These are phyloP conservation scores for Fraxinus anomala DNA, from an alignment of 257 asterid species.

Conservation along the genomic window DNA sequence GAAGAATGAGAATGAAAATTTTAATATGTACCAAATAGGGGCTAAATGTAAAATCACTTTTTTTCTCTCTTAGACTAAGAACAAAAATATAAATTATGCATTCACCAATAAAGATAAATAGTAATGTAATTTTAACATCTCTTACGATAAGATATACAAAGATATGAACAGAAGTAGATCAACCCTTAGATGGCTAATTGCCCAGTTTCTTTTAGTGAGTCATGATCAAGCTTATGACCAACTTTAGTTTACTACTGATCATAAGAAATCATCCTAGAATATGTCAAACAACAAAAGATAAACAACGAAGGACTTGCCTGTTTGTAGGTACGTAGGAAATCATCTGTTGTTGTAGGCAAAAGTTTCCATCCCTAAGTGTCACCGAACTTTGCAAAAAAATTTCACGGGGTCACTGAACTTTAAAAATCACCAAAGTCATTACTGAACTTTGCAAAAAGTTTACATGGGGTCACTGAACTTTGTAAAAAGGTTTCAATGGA, in stretches of 20 bases:
- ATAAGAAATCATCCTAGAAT: not conserved
- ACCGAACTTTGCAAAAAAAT: too few species aligned
- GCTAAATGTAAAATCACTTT: too few species aligned
- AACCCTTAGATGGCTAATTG: not conserved
- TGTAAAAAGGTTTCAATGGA: too few species aligned
- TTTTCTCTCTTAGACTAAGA: too few species aligned
- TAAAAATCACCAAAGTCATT: too few species aligned
- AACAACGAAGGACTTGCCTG: slow-evolving; percentile 55
- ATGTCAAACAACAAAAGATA: slow-evolving; percentile 1
- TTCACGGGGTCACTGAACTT: too few species aligned
- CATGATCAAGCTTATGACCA: not conserved
- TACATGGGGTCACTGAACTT: too few species aligned
- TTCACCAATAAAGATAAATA: slow-evolving; percentile 8
- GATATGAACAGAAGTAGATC: not conserved
- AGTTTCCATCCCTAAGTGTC: slow-evolving; percentile 29
- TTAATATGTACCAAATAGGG: too few species aligned
- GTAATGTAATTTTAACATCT: slow-evolving; percentile 2
- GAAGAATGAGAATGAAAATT: too few species aligned
- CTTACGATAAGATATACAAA: not conserved
- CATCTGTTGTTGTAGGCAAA: slow-evolving; percentile 27
- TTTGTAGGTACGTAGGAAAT: slow-evolving; percentile 82
- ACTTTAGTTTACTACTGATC: not conserved
- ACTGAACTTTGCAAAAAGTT: too few species aligned
- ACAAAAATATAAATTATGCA: not conserved
- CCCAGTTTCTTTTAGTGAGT: slow-evolving; percentile 1